phyloP scores from a whole-genome alignment of 2,329 filamentous ascomycete genomes.

The Plectosphaerella cucumerina region DNA sequence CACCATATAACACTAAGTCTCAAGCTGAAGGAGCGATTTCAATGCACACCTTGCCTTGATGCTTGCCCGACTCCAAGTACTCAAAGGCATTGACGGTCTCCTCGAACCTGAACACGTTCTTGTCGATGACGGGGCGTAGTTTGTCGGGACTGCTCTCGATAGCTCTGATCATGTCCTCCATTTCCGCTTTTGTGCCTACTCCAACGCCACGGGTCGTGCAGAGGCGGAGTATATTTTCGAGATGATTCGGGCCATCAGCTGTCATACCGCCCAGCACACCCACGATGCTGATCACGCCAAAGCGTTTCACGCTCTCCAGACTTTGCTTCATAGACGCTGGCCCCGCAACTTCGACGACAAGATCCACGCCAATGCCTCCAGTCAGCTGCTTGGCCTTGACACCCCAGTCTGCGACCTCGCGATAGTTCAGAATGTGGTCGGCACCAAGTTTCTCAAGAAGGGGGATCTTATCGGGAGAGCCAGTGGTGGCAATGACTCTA shows the following conservation, averaged over 20 bases:
- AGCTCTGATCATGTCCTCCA: too few relatives aligned
- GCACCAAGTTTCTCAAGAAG: conserved; percentile 34
- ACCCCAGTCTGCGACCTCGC: conserved; percentile 33
- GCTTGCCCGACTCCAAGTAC: too few relatives aligned
- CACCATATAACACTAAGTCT: too few relatives aligned
- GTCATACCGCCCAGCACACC: conserved; percentile 26
- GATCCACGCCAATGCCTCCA: conserved; percentile 31
- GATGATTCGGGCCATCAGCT: conserved; percentile 18
- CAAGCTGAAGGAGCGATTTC: too few relatives aligned
- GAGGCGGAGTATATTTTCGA: conserved; percentile 24
- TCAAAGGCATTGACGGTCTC: too few relatives aligned
- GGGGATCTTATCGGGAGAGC: too few relatives aligned
- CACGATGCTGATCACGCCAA: conserved; percentile 34
- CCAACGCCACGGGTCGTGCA: conserved; percentile 42
- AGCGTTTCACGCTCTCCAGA: conserved; percentile 31
- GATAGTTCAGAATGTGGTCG: conserved; percentile 40
- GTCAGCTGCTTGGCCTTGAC: conserved; percentile 28
- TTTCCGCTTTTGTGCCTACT: too few relatives aligned
- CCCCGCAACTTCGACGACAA: conserved; percentile 40
- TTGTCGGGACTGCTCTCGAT: too few relatives aligned
- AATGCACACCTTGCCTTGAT: too few relatives aligned
- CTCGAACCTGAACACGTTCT: too few relatives aligned
- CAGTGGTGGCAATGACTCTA: conserved; percentile 37
- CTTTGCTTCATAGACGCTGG: conserved; percentile 33
- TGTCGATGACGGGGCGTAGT: too few relatives aligned